Evolutionary conservation across 805 yeast species (phyloP).

Genomic region (Cyberlindnera lachancei): DNA sequence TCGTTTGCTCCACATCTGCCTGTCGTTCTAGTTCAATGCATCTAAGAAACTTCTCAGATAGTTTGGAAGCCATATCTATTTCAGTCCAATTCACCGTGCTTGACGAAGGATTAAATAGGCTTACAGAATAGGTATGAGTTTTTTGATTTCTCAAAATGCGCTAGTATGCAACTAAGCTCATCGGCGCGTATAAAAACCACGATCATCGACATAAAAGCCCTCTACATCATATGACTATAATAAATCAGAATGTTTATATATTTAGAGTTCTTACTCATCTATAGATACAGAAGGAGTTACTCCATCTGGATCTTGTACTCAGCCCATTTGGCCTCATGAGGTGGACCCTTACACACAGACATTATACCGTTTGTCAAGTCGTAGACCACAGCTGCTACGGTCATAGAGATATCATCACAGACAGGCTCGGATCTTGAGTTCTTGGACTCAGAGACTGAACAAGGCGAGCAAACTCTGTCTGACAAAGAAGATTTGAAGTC

Average conservation of each 20-base stretch:
- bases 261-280: too few relatives aligned
- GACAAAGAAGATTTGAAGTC: not conserved
- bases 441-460: conserved; percentile 9
- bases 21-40: conserved; percentile 13
- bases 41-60: conserved; percentile 13
- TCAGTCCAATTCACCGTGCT: too few relatives aligned
- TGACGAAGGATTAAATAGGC: too few relatives aligned
- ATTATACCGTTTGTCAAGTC: conserved; percentile 11
- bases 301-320: conserved; percentile 6
- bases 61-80: too few relatives aligned
- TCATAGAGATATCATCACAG: conserved; percentile 7
- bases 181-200: too few relatives aligned
- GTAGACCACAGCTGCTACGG: conserved; percentile 11
- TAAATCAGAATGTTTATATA: too few relatives aligned
- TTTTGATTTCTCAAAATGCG: too few relatives aligned
- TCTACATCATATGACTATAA: too few relatives aligned
- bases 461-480: conserved; percentile 9
- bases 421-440: conserved; percentile 11
- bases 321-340: conserved; percentile 42
- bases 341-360: conserved; percentile 13
- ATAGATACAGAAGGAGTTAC: too few relatives aligned
- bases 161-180: too few relatives aligned
- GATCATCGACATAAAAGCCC: too few relatives aligned
- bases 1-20: conserved; percentile 20
- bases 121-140: too few relatives aligned